Conservation (phyloP, 2,329 filamentous ascomycete species). For the Penicillium hesseltinei region DNA sequence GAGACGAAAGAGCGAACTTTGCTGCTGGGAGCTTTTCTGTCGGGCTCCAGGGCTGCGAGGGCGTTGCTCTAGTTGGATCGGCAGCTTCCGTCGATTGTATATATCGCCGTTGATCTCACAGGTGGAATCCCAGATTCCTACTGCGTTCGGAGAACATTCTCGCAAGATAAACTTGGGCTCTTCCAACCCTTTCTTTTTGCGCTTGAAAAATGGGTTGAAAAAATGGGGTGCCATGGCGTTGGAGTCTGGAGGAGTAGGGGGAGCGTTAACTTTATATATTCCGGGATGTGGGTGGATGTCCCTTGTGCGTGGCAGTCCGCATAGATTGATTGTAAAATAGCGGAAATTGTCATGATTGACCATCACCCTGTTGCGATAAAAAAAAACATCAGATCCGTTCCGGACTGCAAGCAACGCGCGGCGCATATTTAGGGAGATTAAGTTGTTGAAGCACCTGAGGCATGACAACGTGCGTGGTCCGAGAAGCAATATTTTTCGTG, state of each 20-base stretch:
- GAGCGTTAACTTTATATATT: too few species aligned
- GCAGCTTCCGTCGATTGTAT: neutral
- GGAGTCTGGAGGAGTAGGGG: neutral
- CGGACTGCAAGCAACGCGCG: too few species aligned
- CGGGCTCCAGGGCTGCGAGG: neutral
- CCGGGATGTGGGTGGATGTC: too few species aligned
- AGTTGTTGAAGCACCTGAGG: too few species aligned
- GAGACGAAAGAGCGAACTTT: neutral
- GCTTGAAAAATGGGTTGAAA: neutral
- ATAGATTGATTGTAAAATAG: too few species aligned
- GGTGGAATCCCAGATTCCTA: neutral
- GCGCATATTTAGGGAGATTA: too few species aligned
- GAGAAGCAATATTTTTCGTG: too few species aligned
- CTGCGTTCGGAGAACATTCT: neutral
- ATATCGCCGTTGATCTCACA: neutral
- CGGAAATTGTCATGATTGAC: too few species aligned
- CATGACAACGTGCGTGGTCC: too few species aligned
- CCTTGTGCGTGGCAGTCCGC: too few species aligned
- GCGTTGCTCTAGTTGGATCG: neutral
- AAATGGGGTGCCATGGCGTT: neutral
- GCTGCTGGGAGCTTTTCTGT: neutral
- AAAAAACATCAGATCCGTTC: too few species aligned
- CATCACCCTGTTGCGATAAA: too few species aligned
- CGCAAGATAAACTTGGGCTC: neutral
- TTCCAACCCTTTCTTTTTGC: neutral